Base-by-base conservation (phyloP, 345 rosid genomes). In the Turritis glabra region DNA sequence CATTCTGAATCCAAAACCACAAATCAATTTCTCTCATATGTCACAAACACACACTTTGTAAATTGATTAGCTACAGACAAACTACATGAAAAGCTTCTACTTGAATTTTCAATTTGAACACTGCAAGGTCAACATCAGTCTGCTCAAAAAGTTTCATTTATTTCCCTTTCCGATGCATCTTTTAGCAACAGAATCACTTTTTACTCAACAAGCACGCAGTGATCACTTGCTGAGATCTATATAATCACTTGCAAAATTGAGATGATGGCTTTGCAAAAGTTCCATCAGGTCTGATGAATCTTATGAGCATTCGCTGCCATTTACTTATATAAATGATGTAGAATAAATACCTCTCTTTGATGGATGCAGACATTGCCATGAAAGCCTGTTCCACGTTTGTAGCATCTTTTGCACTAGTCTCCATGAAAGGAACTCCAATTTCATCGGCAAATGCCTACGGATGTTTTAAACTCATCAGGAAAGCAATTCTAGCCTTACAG, bases 361-460 rank as follows among this genome's bases (percentile, higher is more conserved):
- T 89, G 64, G 88, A 71, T 69, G 92, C 77, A 21, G 96, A 83
- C 96, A 89, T 87, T 3, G 90, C 96, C 96, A 87, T 86, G 82
- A 89, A 89, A 71, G 92, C 89, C 67, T 86, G 85, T 59, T 87
- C 96, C 35, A 89, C 96, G 21, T 87, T 87, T 10, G 85, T 85
- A 19, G 96, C 70, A 79, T 81, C 84, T 77, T 89, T 89, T n/a
- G 96, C 96, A 73, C 96, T 89, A 9, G 96, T 89, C 70, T 89
- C 96, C 90, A 89, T 68, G 73, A 89, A 89, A 33, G 92, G 90
- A 64, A 89, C 77, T 41, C 96, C 92, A 62, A 87, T 81, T 80
- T 89, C 89, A 80, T 89, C 90, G 1, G 96, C 96, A 78, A 89
- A 86, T 41, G 92, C 90, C 92, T 89, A 54, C 13, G 48, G 46